These are phyloP conservation scores for Penicillium polonicum DNA, from an alignment of 2,329 filamentous ascomycete genomes.

Conservation along the genomic window DNA sequence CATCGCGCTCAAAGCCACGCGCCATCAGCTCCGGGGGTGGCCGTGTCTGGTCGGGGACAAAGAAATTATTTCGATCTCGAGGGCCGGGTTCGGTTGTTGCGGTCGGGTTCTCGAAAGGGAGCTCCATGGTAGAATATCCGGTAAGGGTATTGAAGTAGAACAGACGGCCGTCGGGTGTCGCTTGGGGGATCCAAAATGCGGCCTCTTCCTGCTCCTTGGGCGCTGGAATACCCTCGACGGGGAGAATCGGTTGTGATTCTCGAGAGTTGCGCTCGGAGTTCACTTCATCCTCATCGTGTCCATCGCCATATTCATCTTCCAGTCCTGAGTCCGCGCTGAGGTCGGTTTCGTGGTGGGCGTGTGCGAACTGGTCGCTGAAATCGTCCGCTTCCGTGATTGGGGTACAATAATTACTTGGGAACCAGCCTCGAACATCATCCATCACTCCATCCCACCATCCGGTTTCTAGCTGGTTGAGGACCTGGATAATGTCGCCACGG, in stretches of 20 bases:
- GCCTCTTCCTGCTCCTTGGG: slow-evolving; percentile 73
- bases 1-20: slow-evolving; percentile 74
- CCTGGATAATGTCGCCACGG: slow-evolving; percentile 95
- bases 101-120: slow-evolving; percentile 86
- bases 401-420: slow-evolving; percentile 97
- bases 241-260: slow-evolving; percentile 59
- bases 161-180: slow-evolving; percentile 84
- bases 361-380: slow-evolving; percentile 60
- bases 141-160: slow-evolving; percentile 99
- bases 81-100: slow-evolving; percentile 80
- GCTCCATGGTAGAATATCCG: slow-evolving; percentile 88
- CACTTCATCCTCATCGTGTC: slow-evolving; percentile 63
- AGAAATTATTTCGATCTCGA: slow-evolving; percentile 81
- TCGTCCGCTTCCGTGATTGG: slow-evolving; percentile 77
- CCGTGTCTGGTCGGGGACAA: slow-evolving; percentile 83
- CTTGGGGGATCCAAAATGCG: slow-evolving; percentile 98
- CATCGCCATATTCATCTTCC: slow-evolving; percentile 64
- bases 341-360: slow-evolving; percentile 55
- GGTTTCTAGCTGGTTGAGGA: slow-evolving; percentile 95
- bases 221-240: slow-evolving; percentile 65
- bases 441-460: slow-evolving; percentile 99
- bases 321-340: slow-evolving; percentile 49
- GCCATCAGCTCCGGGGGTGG: slow-evolving; percentile 91
- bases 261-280: slow-evolving; percentile 67
- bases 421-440: slow-evolving; percentile 95